Evolutionary conservation across 1,284 basidiomycete species (phyloP).

Genomic region (Apiotrichum sp.): DNA sequence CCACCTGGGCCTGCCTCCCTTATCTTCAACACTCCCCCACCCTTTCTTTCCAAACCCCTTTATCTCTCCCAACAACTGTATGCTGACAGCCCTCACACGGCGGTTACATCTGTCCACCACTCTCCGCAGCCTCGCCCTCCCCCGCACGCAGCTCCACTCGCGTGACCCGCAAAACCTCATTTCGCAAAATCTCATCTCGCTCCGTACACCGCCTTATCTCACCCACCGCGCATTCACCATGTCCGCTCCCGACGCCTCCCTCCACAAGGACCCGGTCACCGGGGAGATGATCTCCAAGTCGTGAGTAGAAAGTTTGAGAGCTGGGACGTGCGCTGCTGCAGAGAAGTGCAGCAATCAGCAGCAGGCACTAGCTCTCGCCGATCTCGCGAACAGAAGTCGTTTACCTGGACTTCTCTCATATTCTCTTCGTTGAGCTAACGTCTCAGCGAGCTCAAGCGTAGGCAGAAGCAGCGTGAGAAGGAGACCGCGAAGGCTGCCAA

Average conservation of each 20-base stretch:
- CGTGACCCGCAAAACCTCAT: neutral
- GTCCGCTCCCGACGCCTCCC: slow-evolving; percentile 40
- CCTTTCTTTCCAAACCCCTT: neutral
- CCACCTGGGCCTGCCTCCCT: neutral
- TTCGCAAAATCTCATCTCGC: neutral
- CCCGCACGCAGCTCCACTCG: neutral
- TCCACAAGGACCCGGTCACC: slow-evolving; percentile 68
- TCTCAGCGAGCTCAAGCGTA: slow-evolving; percentile 82
- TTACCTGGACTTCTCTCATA: too few species aligned
- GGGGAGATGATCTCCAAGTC: slow-evolving; percentile 93
- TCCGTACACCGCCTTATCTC: neutral
- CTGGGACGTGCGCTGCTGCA: too few species aligned
- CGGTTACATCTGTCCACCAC: slow-evolving; percentile 1
- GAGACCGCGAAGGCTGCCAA: slow-evolving; percentile 79
- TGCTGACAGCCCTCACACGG: slow-evolving; percentile 14
- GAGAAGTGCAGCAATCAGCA: too few species aligned
- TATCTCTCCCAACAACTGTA: slow-evolving; percentile 7
- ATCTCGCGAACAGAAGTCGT: too few species aligned
- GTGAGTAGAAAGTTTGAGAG: slow-evolving; percentile 50
- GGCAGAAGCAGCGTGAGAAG: slow-evolving; percentile 76
- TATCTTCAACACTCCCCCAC: neutral
- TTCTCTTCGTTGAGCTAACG: neutral
- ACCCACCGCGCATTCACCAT: slow-evolving; percentile 30
- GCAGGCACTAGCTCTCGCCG: too few species aligned
- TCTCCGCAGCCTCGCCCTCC: neutral